Percentiles rank a stretch among this genome's conserved stretches.
These are phyloP conservation scores for Nitzschia palea DNA, from an alignment of 108 stramenopile species.

Conservation along the genomic window DNA sequence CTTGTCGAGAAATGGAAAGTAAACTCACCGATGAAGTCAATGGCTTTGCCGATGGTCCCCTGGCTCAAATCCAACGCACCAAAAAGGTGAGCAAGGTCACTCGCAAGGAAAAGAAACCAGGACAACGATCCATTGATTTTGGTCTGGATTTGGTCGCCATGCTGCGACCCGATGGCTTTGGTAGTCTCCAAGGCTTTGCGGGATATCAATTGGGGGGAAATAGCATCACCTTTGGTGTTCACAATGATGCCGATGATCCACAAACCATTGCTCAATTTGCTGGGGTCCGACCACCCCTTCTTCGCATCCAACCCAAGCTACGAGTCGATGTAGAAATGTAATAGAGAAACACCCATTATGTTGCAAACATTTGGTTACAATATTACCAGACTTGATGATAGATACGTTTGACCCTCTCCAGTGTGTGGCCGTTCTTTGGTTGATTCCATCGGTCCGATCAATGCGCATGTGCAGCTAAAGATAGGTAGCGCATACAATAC, in stretches of 20 bases:
- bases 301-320: constrained; percentile 87
- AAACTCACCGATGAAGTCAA: constrained; percentile 63
- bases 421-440: too few species aligned
- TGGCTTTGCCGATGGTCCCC: constrained; percentile 74
- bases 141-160: constrained; percentile 80
- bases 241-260: constrained; percentile 91
- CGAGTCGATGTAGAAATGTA: constrained; percentile 86
- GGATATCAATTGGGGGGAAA: constrained; percentile 82
- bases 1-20: constrained; percentile 61
- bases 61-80: constrained; percentile 66
- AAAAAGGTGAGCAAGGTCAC: constrained; percentile 56
- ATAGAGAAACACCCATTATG: too few species aligned
- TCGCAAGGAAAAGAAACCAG: constrained; percentile 70
- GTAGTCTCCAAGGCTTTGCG: constrained; percentile 86
- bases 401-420: too few species aligned
- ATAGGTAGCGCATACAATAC: too few species aligned
- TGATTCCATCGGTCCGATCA: too few species aligned
- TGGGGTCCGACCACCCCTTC: constrained; percentile 82
- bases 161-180: constrained; percentile 89
- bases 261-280: constrained; percentile 81
- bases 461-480: too few species aligned
- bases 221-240: constrained; percentile 79
- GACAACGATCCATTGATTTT: constrained; percentile 60
- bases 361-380: too few species aligned
- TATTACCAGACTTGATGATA: too few species aligned